Base-by-base conservation (phyloP, 2,329 filamentous ascomycete genomes). In the Xylariaceae sp. region DNA sequence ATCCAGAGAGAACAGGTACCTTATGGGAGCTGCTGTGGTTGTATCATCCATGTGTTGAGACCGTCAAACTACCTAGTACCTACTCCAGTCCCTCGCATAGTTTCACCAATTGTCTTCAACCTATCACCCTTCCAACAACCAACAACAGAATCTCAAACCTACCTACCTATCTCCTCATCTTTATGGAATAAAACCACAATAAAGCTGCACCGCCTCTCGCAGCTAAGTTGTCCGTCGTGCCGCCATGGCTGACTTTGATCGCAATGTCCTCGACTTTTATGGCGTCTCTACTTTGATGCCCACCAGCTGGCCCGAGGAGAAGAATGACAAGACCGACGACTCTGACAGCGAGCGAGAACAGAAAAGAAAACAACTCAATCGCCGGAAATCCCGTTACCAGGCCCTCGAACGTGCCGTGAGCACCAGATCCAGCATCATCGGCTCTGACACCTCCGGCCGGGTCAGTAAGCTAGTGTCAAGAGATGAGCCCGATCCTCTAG, bases 401-500 rank as follows among this genome's bases (percentile, higher is more conserved):
- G 88, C 88, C 16, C 78, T 97, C 41, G 88, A 93, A 64, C 79
- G 85, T 47, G 82, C 82, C 42, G 79, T 85, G 38, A 86, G 84
- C 65, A 80, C 83, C 56, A 77, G 83, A 47, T 78, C 79, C 58
- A 88, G 80, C 63, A 70, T 76, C 40, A 68, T 88, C 16, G 85
- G 85, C 1, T 80, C 84, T 5, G 81, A 89, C 63, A 82, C 78
- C 60, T 80, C 79, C 3, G 79, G 77, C 40, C 71, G 67, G 50
- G 74, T 85, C 37, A 85, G 87, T 53, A 93, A 83, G 57, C 69
- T 92, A 49, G 87, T 95, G 22, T 88, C 93, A 62, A 86, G 86
- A 63, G 93, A 98, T 64, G 94, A 98, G 66, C 80, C 88, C 2
- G 93, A 98, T 68, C 90, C 93, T 4, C 68, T 98, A 42, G 93